A percentile compares a stretch with the other conserved stretches of the same genome.
These are phyloP conservation scores for Sinapis alba DNA, from an alignment of 441 rosid genomes.

Conservation along the genomic window DNA sequence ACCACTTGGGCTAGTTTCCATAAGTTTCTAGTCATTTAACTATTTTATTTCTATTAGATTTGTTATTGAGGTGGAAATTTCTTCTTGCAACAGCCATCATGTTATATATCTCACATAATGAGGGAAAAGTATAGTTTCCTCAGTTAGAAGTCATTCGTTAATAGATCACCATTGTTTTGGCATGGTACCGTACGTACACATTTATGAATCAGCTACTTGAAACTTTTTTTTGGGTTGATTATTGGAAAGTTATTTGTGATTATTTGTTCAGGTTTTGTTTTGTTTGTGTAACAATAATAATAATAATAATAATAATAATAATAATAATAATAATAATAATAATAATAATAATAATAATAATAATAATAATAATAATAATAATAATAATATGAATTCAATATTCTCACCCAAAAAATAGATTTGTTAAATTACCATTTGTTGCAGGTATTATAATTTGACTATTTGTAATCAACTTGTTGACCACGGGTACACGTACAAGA, in stretches of 20 bases:
- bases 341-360: neutral
- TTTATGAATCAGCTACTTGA: neutral
- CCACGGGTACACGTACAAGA: neutral
- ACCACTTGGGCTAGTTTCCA: constrained; percentile 13
- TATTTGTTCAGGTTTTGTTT: neutral
- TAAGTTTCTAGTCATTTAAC: neutral
- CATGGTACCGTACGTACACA: constrained; percentile 2
- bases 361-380: too few species aligned
- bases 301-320: too few species aligned
- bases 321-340: neutral
- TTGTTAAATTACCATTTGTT: neutral
- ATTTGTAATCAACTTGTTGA: constrained; percentile 3
- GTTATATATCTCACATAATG: neutral
- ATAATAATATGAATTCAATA: neutral
- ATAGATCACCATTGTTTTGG: neutral
- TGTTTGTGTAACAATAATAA: neutral
- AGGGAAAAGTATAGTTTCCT: neutral
- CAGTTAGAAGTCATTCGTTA: neutral
- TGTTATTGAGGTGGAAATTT: neutral
- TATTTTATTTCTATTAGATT: constrained; percentile 10
- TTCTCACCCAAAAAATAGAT: neutral
- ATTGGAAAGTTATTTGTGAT: neutral
- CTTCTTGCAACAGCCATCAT: constrained; percentile 1
- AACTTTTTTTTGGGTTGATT: neutral
- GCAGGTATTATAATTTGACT: neutral